These are phyloP conservation scores for Colletotrichum tropicicola DNA, from an alignment of 2,329 filamentous ascomycete species.

Conservation along the genomic window DNA sequence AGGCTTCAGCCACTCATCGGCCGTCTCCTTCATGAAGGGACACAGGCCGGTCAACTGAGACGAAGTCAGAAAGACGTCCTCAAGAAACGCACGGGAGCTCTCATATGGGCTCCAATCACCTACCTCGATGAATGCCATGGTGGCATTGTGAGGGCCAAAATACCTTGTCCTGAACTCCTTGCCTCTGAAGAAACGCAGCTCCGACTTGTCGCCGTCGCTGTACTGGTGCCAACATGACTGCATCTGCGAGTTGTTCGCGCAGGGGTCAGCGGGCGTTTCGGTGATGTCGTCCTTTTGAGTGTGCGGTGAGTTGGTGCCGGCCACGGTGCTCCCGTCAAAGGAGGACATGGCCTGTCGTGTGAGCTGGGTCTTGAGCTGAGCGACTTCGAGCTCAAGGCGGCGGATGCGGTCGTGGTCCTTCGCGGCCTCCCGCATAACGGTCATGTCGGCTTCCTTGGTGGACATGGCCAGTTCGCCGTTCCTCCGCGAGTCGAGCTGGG, in stretches of 20 bases:
- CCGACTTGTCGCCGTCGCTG: constrained; percentile 57
- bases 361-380: constrained; percentile 63
- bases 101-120: background rate
- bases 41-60: constrained; percentile 60
- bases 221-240: constrained; percentile 37
- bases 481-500: constrained; percentile 49
- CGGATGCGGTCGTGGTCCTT: constrained; percentile 68
- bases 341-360: constrained; percentile 52
- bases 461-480: constrained; percentile 40
- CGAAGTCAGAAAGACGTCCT: constrained; percentile 8
- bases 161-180: constrained; percentile 69
- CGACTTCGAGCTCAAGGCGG: constrained; percentile 66
- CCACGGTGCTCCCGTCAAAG: constrained; percentile 61
- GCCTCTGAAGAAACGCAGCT: constrained; percentile 66
- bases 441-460: constrained; percentile 46
- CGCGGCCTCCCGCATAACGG: constrained; percentile 46
- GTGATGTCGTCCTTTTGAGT: constrained; percentile 54
- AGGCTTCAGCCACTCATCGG: constrained; percentile 68
- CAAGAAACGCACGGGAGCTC: background rate
- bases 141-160: constrained; percentile 68
- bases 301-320: constrained; percentile 52
- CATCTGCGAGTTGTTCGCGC: constrained; percentile 32
- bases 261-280: constrained; percentile 43
- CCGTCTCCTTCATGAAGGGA: constrained; percentile 70
- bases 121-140: constrained; percentile 66